Evolutionary conservation across 495 filamentous ascomycete genomes (phyloP).

Genomic region (Oidiodendron maius): DNA sequence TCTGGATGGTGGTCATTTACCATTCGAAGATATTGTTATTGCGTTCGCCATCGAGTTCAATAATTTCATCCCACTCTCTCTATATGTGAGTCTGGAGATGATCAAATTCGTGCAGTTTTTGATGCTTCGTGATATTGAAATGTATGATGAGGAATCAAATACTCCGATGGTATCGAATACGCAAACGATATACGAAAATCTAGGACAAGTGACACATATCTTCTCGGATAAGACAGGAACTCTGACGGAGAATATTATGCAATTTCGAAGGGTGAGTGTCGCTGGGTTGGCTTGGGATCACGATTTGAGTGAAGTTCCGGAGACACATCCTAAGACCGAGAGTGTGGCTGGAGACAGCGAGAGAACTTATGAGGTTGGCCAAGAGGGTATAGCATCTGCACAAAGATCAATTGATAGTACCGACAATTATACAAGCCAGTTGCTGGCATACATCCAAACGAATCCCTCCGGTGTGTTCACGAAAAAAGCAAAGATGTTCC

Average conservation of each 20-base stretch:
- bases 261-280: slow-evolving; percentile 77
- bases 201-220: slow-evolving; percentile 72
- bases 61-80: slow-evolving; percentile 86
- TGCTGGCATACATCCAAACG: slow-evolving; percentile 68
- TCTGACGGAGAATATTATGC: slow-evolving; percentile 77
- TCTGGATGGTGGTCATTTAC: slow-evolving; percentile 56
- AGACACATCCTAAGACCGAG: background rate
- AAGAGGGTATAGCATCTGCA: background rate
- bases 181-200: slow-evolving; percentile 86
- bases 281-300: slow-evolving; percentile 85
- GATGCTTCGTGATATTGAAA: slow-evolving; percentile 75
- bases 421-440: slow-evolving; percentile 37
- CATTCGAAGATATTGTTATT: slow-evolving; percentile 71
- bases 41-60: slow-evolving; percentile 90
- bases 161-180: slow-evolving; percentile 85
- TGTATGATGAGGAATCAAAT: slow-evolving; percentile 81
- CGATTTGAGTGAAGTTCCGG: slow-evolving; percentile 28
- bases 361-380: background rate
- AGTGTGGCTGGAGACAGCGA: background rate
- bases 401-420: background rate
- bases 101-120: slow-evolving; percentile 86
- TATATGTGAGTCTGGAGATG: slow-evolving; percentile 94
- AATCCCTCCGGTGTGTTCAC: slow-evolving; percentile 72
- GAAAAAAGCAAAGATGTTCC: slow-evolving; percentile 67
- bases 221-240: slow-evolving; percentile 66